These are phyloP conservation scores for Penicillium maclennaniae DNA, from an alignment of 495 filamentous ascomycete genomes.

Conservation along the genomic window DNA sequence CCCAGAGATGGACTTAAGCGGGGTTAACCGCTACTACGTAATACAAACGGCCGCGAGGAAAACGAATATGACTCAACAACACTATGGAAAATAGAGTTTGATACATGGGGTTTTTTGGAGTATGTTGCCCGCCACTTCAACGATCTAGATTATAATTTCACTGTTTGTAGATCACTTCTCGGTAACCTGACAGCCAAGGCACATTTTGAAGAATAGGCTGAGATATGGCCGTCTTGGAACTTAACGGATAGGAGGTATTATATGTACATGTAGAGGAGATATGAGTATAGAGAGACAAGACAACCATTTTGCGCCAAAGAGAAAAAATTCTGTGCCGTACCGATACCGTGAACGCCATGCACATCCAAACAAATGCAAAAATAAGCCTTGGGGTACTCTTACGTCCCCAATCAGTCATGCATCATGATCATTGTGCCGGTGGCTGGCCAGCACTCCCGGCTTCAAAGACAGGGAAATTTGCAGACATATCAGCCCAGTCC, in stretches of 20 bases:
- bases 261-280: slow-evolving; percentile 14
- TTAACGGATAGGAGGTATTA: neutral
- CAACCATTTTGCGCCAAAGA: neutral
- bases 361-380: slow-evolving; percentile 2
- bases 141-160: neutral
- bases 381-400: neutral
- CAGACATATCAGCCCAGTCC: slow-evolving; percentile 90
- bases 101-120: too few relatives aligned
- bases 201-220: neutral
- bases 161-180: neutral
- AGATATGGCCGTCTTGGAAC: neutral
- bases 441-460: slow-evolving; percentile 17
- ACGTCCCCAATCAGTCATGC: slow-evolving; percentile 9
- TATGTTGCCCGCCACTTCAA: neutral
- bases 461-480: slow-evolving; percentile 47
- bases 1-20: slow-evolving; percentile 1
- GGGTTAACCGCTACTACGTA: neutral
- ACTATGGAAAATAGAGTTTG: too few relatives aligned
- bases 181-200: neutral
- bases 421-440: slow-evolving; percentile 24
- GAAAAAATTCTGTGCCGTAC: neutral
- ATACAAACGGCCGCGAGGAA: neutral
- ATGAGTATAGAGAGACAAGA: neutral
- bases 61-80: neutral
- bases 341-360: slow-evolving; percentile 3